Evolutionary conservation across 73 alveolate genomes (phyloP), one percentile per base, ranked within the genome.

Genomic region (Uronychia binucleata): DNA sequence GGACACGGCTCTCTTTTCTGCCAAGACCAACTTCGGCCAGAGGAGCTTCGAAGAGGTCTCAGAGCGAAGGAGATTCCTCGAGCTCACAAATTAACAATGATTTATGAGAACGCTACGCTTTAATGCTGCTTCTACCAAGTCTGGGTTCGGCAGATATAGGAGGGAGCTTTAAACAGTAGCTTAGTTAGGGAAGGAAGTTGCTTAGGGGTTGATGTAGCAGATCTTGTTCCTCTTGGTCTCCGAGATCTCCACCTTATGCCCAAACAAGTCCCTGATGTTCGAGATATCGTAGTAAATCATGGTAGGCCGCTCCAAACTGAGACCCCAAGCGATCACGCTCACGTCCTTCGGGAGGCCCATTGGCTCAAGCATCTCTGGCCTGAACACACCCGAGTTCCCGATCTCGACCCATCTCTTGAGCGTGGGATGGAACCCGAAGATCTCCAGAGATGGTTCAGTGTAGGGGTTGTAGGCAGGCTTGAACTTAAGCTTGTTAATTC

Each of bases 391-490:
- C 46, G 99, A 96, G 92, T 98, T 98, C 79, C 99, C 99, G 82
- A 98, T 96, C 95, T 97, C 99, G 57, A 97, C 97, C 98, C 98
- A 97, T 92, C 94, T 95, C 90, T 98, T 98, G 80, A 95, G 91
- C 76, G 83, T 81, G 19, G 99, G 99, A 58, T 96, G 99, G 84
- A 83, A 94, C 77, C 99, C 99, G 93, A 94, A 98, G 77, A 98
- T 94, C 94, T 98, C 99, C 98, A 98, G 92, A 32, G 99, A 96
- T 26, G 99, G 99, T 87, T 98, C 99, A 75, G 99, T 98, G 94
- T 98, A 98, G 35, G 99, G 99, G 94, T 98, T 98, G 94, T 97
- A 98, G 74, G 99, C 99, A 1, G 99, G 99, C 95, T 98, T 98
- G 97, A 98, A 98, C 95, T 98, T 97, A 82, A 98, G 93, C 85